A percentile compares a stretch with the other conserved stretches of the same genome.
phyloP scores from a whole-genome alignment of 257 asterid species.

The Penstemon eatonii region DNA sequence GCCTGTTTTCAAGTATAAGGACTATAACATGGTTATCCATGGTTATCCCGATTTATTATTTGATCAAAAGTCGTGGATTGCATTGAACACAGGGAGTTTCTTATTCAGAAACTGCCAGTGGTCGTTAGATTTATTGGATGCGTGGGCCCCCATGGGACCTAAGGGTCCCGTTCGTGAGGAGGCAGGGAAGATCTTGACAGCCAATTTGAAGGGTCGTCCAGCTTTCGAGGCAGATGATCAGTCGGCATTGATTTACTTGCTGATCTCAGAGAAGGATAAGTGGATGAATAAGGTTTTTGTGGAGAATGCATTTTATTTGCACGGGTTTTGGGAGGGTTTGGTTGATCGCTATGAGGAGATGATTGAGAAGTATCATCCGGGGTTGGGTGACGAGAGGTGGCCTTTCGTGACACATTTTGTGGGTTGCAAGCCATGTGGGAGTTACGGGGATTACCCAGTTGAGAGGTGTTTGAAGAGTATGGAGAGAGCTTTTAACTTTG shows the following conservation, averaged over 20 bases:
- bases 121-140: constrained; percentile 90
- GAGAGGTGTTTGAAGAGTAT: constrained; percentile 87
- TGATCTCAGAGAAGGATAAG: constrained; percentile 56
- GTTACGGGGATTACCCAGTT: constrained; percentile 88
- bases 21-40: constrained; percentile 71
- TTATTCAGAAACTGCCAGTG: constrained; percentile 83
- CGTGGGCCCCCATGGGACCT: constrained; percentile 98
- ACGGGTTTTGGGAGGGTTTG: constrained; percentile 93
- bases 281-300: constrained; percentile 81
- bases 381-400: constrained; percentile 96
- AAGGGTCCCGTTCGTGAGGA: constrained; percentile 85
- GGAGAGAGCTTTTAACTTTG: constrained; percentile 96
- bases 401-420: constrained; percentile 96
- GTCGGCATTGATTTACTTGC: constrained; percentile 82
- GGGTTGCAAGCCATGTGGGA: constrained; percentile 95
- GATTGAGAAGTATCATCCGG: constrained; percentile 86
- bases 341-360: constrained; percentile 92
- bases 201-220: constrained; percentile 86
- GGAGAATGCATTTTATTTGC: constrained; percentile 80
- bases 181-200: constrained; percentile 81
- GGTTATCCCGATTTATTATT: constrained; percentile 77
- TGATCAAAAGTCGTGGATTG: constrained; percentile 88
- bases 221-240: constrained; percentile 95
- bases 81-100: constrained; percentile 87
- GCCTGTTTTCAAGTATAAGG: constrained; percentile 62